Conservation (phyloP, 345 rosid species). For the Eucalyptus globulus region DNA sequence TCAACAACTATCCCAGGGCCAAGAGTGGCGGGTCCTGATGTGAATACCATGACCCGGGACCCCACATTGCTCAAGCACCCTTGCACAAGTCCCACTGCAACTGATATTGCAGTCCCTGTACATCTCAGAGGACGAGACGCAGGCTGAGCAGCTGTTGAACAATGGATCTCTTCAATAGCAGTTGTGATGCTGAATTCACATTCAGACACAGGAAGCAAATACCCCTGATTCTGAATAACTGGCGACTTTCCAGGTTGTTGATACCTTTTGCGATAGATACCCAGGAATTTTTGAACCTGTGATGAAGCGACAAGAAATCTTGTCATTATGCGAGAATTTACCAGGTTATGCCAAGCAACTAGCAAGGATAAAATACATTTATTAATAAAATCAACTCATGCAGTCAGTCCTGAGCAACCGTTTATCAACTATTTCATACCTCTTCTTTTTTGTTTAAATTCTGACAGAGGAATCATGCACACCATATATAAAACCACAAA, state of each 20-base stretch:
- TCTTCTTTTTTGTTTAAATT: neutral
- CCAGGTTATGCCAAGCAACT: neutral
- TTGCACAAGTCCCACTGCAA: slow-evolving; percentile 71
- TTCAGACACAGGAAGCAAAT: slow-evolving; percentile 60
- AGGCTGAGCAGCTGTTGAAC: slow-evolving; percentile 7
- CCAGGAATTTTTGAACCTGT: slow-evolving; percentile 62
- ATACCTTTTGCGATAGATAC: slow-evolving; percentile 28
- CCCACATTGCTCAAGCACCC: slow-evolving; percentile 57
- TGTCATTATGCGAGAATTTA: neutral
- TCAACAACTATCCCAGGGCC: slow-evolving; percentile 86
- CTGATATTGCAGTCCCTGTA: slow-evolving; percentile 77
- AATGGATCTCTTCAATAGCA: slow-evolving; percentile 68
- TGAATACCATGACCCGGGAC: slow-evolving; percentile 80
- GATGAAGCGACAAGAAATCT: neutral
- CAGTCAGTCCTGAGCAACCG: neutral
- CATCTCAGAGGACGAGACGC: slow-evolving; percentile 82
- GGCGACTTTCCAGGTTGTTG: slow-evolving; percentile 40
- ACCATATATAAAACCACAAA: neutral
- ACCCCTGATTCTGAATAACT: slow-evolving; percentile 57
- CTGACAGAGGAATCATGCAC: neutral
- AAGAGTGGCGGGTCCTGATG: slow-evolving; percentile 88
- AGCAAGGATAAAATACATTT: neutral
- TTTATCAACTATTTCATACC: neutral
- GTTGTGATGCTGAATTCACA: slow-evolving; percentile 72
- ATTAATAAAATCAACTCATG: neutral